These are phyloP conservation scores for Calonectria crousiana DNA, from an alignment of 2,329 filamentous ascomycete genomes.

Conservation along the genomic window DNA sequence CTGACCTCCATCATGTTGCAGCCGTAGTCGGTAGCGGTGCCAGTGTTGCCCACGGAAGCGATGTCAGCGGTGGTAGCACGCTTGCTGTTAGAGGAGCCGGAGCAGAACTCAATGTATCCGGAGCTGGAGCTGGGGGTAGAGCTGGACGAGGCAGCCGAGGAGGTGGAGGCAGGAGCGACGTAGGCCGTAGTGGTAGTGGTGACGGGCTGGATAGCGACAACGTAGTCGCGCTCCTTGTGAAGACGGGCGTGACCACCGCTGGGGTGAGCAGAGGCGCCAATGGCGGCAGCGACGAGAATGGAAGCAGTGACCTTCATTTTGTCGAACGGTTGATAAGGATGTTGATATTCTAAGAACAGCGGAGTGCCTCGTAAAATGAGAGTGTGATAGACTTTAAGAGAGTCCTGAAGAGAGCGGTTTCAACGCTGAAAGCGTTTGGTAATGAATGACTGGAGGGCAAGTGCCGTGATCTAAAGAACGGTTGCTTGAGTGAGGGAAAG, in stretches of 20 bases:
- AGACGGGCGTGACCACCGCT: slow-evolving; percentile 51
- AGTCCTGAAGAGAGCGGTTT: slow-evolving; percentile 40
- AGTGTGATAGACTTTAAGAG: slow-evolving; percentile 31
- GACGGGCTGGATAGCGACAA: slow-evolving; percentile 50
- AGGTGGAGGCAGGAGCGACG: slow-evolving; percentile 28
- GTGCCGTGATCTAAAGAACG: slow-evolving; percentile 36
- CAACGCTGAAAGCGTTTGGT: slow-evolving; percentile 38
- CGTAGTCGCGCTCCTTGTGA: slow-evolving; percentile 49
- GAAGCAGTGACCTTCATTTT: slow-evolving; percentile 58
- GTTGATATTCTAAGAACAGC: slow-evolving; percentile 39
- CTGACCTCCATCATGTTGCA: slow-evolving; percentile 65
- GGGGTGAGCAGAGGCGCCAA: slow-evolving; percentile 57
- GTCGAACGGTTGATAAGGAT: slow-evolving; percentile 23
- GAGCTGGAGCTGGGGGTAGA: slow-evolving; percentile 20
- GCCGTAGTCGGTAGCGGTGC: slow-evolving; percentile 55
- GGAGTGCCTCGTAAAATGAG: slow-evolving; percentile 39
- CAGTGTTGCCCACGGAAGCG: slow-evolving; percentile 61
- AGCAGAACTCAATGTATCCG: slow-evolving; percentile 47
- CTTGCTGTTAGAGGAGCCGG: slow-evolving; percentile 56
- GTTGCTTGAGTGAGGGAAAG: slow-evolving; percentile 25
- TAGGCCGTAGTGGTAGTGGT: slow-evolving; percentile 34
- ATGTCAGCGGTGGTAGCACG: slow-evolving; percentile 61
- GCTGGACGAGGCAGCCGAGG: neutral
- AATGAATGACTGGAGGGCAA: slow-evolving; percentile 44
- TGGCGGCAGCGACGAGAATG: slow-evolving; percentile 52